Evolutionary conservation across 768 basidiomycete species (phyloP).

Genomic region (Leccinum longicurvipes): DNA sequence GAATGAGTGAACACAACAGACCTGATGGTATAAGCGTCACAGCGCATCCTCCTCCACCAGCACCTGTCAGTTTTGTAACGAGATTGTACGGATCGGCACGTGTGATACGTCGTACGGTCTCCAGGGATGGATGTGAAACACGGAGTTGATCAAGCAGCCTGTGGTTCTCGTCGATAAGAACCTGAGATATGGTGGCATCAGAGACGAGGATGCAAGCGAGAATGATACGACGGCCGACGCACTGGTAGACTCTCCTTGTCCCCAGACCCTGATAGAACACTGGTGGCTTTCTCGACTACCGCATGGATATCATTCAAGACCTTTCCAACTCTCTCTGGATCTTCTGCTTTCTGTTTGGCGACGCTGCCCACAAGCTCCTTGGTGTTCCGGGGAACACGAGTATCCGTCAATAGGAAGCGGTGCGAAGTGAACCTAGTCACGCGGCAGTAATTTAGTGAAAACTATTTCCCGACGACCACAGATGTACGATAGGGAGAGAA

Average conservation of each 20-base stretch:
- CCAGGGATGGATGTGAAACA: constrained; percentile 88
- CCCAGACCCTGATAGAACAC: constrained; percentile 60
- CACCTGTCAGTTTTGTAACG: constrained; percentile 94
- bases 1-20: constrained; percentile 35
- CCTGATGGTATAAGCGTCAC: constrained; percentile 94
- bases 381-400: constrained; percentile 89
- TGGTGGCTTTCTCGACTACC: constrained; percentile 80
- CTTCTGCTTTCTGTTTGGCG: constrained; percentile 64
- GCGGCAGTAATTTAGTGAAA: constrained; percentile 3
- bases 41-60: constrained; percentile 97
- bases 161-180: constrained; percentile 88
- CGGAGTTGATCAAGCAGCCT: constrained; percentile 76
- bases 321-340: constrained; percentile 81
- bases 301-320: constrained; percentile 79
- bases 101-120: constrained; percentile 75
- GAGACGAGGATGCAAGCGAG: neutral
- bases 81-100: constrained; percentile 60
- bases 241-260: constrained; percentile 44
- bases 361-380: constrained; percentile 94
- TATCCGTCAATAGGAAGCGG: constrained; percentile 88
- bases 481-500: constrained; percentile 3
- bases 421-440: constrained; percentile 79
- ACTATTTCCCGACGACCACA: neutral
- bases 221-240: constrained; percentile 30
- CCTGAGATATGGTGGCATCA: constrained; percentile 38